These are phyloP conservation scores for Colletotrichum cordylinicola DNA, from an alignment of 2,329 filamentous ascomycete genomes.

Conservation along the genomic window DNA sequence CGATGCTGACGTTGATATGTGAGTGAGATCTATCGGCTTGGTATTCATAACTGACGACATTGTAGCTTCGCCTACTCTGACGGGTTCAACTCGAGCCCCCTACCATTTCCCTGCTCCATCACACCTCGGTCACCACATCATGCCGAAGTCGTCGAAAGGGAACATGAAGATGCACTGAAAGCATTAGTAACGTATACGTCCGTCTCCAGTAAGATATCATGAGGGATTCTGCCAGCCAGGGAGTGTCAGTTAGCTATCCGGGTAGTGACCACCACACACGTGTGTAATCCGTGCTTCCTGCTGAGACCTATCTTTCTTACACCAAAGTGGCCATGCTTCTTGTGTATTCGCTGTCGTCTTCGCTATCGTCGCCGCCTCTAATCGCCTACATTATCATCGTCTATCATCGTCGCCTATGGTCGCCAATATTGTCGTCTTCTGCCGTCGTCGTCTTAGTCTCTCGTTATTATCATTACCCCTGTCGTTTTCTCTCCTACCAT, in stretches of 20 bases:
- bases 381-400: no score
- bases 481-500: no score
- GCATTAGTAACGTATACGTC: conserved; percentile 32
- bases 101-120: conserved; percentile 47
- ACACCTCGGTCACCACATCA: conserved; percentile 37
- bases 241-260: no score
- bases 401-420: no score
- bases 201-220: conserved; percentile 25
- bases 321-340: no score
- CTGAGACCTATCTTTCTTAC: no score
- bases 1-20: conserved; percentile 45
- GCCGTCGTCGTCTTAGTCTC: neutral
- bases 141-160: conserved; percentile 34
- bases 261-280: neutral
- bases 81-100: conserved; percentile 46
- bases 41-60: neutral
- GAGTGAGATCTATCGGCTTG: conserved; percentile 20
- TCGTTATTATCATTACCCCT: neutral
- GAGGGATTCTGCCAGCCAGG: neutral
- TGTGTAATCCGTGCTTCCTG: neutral
- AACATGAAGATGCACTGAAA: conserved; percentile 30
- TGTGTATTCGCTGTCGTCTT: no score
- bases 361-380: neutral
- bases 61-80: conserved; percentile 46
- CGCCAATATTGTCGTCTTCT: no score